Evolutionary conservation across 176 grass and related monocot species (phyloP).

Genomic region (Hordeum vulgare): MorexV3_pseudomolecules_assembly NC_058523.1:102326059-102326558

Average conservation of each 20-base stretch:
- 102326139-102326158: not conserved
- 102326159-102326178: not conserved
- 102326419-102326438: not conserved
- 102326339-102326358: conserved; percentile 7
- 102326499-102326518: too few species aligned
- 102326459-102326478: not conserved
- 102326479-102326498: not conserved
- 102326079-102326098: not conserved
- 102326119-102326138: not conserved
- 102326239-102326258: not conserved
- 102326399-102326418: not conserved
- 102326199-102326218: not conserved
- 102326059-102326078: too few species aligned
- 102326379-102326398: not conserved
- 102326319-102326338: not conserved
- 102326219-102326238: not conserved
- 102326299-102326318: not conserved
- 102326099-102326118: not conserved
- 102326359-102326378: not conserved
- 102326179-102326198: too few species aligned
- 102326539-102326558: too few species aligned
- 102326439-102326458: not conserved
- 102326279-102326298: not conserved
- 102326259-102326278: not conserved
- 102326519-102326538: too few species aligned